Evolutionary conservation across 768 basidiomycete genomes (phyloP), one percentile per base, ranked within the genome.

Genomic region (Suillus plorans): DNA sequence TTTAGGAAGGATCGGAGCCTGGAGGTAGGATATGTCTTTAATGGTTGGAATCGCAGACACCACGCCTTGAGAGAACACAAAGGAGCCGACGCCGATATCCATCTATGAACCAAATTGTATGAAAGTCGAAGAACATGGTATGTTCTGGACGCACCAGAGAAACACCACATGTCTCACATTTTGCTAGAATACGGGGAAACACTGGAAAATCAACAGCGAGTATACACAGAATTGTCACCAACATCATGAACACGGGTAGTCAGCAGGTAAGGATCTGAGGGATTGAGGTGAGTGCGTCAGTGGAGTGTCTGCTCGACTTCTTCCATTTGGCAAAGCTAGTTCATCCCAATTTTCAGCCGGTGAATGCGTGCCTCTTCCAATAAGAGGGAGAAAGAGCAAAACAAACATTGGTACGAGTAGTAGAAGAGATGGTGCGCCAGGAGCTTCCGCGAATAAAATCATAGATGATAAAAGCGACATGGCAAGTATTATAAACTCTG

Each of bases 11-110:
- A 86, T 63, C 0, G 88, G 82, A 0, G 80, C 74, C 20, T 76
- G 80, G 50, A 92, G 75, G 69, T 87, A 79, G 1, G 71, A 68
- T 1, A 87, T 85, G 61, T 89, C 80, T 69, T 86, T 90, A 34
- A 96, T 78, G 31, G 95, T 74, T 1, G 94, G 90, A 50, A 90
- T 87, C 0, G 93, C 90, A n/a, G 95, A 95, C 6, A 95, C 88
- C 49, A 99, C 76, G 31, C 97, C 97, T 73, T 96, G 92, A 0
- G 96, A 95, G 75, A 97, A 99, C 13, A 99, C 93, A 68, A 99
- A 99, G 1, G 95, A 95, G 13, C 97, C 97, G 2, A 98, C 97
- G 13, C 97, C 97, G 16, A 95, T 77, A 72, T 99, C 97, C 97
- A 99, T 99, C 97, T 99, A 66, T 62, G 10, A 49, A 58, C 49